A percentile compares a stretch with the other conserved stretches of the same genome.
These are phyloP conservation scores for Jasminum sambac DNA, from an alignment of 257 asterid species.

Conservation along the genomic window DNA sequence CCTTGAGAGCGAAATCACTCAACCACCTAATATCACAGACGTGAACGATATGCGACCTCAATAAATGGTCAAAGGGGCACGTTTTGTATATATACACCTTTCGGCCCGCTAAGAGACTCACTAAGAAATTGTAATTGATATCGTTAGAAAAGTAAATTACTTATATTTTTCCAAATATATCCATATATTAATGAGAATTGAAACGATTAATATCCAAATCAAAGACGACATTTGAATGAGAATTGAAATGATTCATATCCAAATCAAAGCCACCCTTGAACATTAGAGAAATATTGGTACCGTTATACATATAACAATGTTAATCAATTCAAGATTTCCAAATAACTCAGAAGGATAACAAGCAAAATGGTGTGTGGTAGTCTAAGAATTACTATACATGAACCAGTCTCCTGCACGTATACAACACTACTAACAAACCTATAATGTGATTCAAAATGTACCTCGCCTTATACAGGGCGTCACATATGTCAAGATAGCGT, in stretches of 20 bases:
- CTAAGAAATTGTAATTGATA: too few species aligned
- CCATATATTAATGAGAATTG: background rate
- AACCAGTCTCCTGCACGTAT: background rate
- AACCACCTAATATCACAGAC: too few species aligned
- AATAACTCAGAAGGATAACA: background rate
- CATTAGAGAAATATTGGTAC: background rate
- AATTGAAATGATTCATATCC: too few species aligned
- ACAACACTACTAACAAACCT: background rate
- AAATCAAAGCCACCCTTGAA: background rate
- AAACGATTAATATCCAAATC: background rate
- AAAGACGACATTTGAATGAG: too few species aligned
- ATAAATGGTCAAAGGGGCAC: too few species aligned
- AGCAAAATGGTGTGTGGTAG: background rate
- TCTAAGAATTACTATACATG: background rate
- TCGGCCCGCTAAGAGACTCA: too few species aligned
- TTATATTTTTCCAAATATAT: too few species aligned
- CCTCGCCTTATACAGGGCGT: background rate
- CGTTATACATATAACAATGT: background rate
- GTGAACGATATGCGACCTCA: too few species aligned
- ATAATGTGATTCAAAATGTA: background rate
- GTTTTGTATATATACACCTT: too few species aligned
- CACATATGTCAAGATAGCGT: constrained; percentile 20
- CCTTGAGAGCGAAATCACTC: too few species aligned
- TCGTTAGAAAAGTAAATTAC: too few species aligned
- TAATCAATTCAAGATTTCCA: background rate